Evolutionary conservation across 495 filamentous ascomycete genomes (phyloP).

Genomic region (Chaetomium tenue): DNA sequence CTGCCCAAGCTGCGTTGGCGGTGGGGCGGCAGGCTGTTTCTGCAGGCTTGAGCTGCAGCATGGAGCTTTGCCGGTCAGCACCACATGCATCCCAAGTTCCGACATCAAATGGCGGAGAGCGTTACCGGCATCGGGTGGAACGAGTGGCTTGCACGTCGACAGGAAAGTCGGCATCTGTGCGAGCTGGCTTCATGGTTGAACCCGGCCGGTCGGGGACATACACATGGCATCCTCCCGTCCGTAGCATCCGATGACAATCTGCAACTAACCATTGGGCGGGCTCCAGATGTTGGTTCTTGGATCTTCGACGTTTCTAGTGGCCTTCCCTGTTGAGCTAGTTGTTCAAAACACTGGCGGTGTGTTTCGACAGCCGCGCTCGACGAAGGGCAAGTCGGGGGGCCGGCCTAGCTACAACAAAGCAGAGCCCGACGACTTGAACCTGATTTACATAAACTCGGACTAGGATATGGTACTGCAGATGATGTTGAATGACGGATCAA

Average conservation of each 20-base stretch:
- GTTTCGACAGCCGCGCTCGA: too few relatives aligned
- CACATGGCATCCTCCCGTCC: background rate
- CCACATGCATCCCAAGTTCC: background rate
- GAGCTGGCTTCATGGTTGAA: background rate
- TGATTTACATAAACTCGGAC: too few relatives aligned
- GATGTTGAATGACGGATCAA: too few relatives aligned
- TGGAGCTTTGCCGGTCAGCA: constrained; percentile 9
- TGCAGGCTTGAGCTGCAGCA: constrained; percentile 11
- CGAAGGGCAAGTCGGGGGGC: too few relatives aligned
- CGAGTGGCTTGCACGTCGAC: constrained; percentile 7
- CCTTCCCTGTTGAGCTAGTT: background rate
- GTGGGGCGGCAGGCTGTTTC: constrained; percentile 28
- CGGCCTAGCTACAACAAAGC: too few relatives aligned
- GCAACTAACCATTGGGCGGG: background rate
- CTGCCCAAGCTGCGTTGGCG: constrained; percentile 31
- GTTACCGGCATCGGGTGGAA: background rate
- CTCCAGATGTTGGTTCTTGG: background rate
- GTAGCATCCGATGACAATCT: background rate
- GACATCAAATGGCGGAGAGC: constrained; percentile 18
- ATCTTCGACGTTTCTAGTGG: too few relatives aligned
- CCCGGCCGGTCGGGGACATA: background rate
- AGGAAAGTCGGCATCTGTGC: background rate
- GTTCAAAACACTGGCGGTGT: background rate
- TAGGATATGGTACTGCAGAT: too few relatives aligned
- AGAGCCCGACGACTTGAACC: too few relatives aligned